These are phyloP conservation scores for Otatea glauca DNA, from an alignment of 176 grass and related monocot genomes.

Conservation along the genomic window DNA sequence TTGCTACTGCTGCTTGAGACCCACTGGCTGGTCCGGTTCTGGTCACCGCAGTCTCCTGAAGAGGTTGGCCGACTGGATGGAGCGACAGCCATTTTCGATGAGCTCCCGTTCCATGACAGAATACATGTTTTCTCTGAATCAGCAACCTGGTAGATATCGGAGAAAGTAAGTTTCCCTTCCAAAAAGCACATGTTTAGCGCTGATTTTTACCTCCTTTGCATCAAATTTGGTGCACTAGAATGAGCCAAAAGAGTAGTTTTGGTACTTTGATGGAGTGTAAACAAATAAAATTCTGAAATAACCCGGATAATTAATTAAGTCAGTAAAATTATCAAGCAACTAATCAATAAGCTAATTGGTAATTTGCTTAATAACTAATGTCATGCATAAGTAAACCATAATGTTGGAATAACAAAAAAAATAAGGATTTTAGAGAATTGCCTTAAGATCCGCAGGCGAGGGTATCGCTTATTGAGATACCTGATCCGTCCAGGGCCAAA, in stretches of 20 bases:
- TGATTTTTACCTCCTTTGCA: background rate
- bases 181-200: background rate
- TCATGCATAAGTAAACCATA: no score
- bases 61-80: constrained; percentile 58
- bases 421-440: no score
- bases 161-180: background rate
- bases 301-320: no score
- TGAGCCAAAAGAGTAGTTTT: background rate
- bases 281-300: background rate
- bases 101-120: constrained; percentile 61
- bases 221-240: background rate
- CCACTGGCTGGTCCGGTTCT: constrained; percentile 46
- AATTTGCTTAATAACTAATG: no score
- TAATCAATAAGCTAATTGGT: no score
- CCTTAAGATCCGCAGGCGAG: no score
- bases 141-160: constrained; percentile 36
- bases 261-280: no score
- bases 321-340: no score
- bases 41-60: constrained; percentile 58
- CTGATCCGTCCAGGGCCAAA: no score
- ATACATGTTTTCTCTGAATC: constrained; percentile 54
- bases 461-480: no score
- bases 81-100: constrained; percentile 56
- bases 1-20: constrained; percentile 37
- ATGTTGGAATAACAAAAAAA: no score